These are phyloP conservation scores for Trypanosoma congolense DNA, from an alignment of 208 protist species.

Conservation along the genomic window DNA sequence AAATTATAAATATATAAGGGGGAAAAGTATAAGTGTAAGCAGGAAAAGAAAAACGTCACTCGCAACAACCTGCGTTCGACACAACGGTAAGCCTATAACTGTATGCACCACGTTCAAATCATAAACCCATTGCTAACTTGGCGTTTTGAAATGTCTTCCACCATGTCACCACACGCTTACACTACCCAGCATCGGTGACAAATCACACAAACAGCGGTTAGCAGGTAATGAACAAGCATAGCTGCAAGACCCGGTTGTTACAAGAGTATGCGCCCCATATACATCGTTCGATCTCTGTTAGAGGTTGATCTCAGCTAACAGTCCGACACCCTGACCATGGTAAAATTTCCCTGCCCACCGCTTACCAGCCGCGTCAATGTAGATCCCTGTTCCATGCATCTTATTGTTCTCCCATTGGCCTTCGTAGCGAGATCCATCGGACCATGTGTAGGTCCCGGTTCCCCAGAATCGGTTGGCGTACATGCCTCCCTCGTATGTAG, in stretches of 20 bases:
- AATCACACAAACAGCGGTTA: too few species aligned
- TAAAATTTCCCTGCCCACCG: conserved; percentile 80
- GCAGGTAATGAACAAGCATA: too few species aligned
- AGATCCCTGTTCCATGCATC: conserved; percentile 85
- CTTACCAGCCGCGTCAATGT: conserved; percentile 53
- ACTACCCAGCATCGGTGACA: too few species aligned
- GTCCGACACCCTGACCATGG: conserved; percentile 35
- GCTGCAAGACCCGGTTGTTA: too few species aligned
- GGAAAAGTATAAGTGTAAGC: conserved; percentile 17
- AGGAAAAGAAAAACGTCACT: conserved; percentile 20
- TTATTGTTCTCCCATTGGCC: conserved; percentile 73
- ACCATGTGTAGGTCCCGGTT: conserved; percentile 73
- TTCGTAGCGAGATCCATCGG: conserved; percentile 83
- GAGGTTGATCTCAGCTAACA: conserved; percentile 44
- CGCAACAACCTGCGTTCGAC: too few species aligned
- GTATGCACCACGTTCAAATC: neutral
- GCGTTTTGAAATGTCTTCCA: too few species aligned
- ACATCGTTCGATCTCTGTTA: conserved; percentile 1
- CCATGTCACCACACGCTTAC: too few species aligned
- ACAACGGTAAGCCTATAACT: neutral
- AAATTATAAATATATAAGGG: conserved; percentile 17
- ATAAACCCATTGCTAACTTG: too few species aligned
- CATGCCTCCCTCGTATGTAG: conserved; percentile 52
- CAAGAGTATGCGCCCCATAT: too few species aligned
- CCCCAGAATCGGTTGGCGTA: conserved; percentile 60